A percentile compares a stretch with the other conserved stretches of the same genome.
These are phyloP conservation scores for Lichtheimia corymbifera DNA, from an alignment of 371 early-diverging fungal genomes.

Conservation along the genomic window DNA sequence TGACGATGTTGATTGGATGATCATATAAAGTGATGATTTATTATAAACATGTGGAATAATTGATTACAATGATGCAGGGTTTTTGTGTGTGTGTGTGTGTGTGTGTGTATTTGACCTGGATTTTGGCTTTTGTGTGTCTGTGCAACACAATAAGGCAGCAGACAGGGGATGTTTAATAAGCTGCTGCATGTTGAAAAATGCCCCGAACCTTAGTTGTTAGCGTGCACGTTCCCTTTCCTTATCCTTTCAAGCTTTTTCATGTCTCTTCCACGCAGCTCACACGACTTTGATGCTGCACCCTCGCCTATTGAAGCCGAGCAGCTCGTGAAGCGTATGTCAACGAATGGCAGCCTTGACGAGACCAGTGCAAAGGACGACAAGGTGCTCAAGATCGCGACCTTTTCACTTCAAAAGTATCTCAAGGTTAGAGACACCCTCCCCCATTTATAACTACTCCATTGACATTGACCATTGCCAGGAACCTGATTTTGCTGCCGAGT, in stretches of 20 bases:
- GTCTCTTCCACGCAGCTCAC: constrained; percentile 8
- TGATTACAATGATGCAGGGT: no score
- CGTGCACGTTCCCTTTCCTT: neutral
- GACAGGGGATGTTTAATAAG: no score
- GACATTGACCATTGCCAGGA: constrained; percentile 38
- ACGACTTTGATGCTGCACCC: constrained; percentile 38
- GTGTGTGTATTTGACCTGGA: no score
- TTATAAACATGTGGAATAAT: no score
- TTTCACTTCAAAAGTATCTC: constrained; percentile 65
- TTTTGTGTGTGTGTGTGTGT: no score
- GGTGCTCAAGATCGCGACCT: constrained; percentile 63
- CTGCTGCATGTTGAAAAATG: no score
- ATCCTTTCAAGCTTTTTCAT: constrained; percentile 3
- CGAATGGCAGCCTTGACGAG: constrained; percentile 29
- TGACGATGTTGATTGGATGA: no score
- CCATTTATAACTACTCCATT: neutral
- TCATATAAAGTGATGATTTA: no score
- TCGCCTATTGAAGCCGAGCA: constrained; percentile 43
- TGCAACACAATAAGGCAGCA: no score
- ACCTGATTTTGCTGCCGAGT: constrained; percentile 74
- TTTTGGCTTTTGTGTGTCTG: no score
- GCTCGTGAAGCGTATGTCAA: constrained; percentile 43
- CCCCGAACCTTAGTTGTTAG: neutral
- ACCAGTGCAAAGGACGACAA: constrained; percentile 53
- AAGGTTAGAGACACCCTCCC: constrained; percentile 46